Percentiles rank a stretch among this genome's conserved stretches.
Conservation (phyloP, 1,284 basidiomycete species). For the Sphagnurus paluster region DNA sequence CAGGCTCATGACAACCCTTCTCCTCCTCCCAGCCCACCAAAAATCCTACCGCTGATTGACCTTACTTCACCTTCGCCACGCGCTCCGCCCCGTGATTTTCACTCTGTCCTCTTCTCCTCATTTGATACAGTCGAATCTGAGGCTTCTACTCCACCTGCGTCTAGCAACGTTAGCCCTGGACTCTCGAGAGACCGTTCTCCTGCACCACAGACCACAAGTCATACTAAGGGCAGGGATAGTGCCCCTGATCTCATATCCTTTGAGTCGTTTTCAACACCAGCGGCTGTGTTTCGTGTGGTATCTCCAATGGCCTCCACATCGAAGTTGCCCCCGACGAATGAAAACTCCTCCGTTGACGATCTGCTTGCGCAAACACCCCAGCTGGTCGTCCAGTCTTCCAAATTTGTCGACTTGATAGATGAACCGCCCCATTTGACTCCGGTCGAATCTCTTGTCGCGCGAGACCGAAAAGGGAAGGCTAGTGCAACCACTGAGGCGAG, state of each 20-base stretch:
- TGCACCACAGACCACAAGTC: slow-evolving; percentile 19
- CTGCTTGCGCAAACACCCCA: slow-evolving; percentile 38
- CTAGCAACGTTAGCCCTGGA: slow-evolving; percentile 1
- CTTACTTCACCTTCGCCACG: slow-evolving; percentile 10
- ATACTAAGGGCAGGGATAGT: neutral
- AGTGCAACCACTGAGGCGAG: neutral
- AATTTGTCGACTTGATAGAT: neutral
- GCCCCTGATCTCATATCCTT: slow-evolving; percentile 41
- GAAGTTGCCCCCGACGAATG: neutral
- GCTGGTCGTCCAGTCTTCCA: slow-evolving; percentile 11
- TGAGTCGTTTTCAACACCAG: slow-evolving; percentile 35
- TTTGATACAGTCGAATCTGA: slow-evolving; percentile 9
- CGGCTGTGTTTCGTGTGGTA: slow-evolving; percentile 11
- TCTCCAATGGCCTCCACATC: slow-evolving; percentile 8
- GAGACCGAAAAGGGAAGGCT: neutral
- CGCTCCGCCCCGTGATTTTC: neutral
- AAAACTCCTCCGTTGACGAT: slow-evolving; percentile 37
- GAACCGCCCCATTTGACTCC: neutral
- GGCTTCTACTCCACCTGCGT: slow-evolving; percentile 18
- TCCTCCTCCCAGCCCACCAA: slow-evolving; percentile 56
- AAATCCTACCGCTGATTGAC: slow-evolving; percentile 19
- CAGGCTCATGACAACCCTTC: slow-evolving; percentile 74
- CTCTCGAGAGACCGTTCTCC: slow-evolving; percentile 13
- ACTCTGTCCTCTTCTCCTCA: neutral
- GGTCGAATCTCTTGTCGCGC: neutral